phyloP scores from a whole-genome alignment of 164 flowering plant genomes.

The Cinnamomum micranthum region DNA sequence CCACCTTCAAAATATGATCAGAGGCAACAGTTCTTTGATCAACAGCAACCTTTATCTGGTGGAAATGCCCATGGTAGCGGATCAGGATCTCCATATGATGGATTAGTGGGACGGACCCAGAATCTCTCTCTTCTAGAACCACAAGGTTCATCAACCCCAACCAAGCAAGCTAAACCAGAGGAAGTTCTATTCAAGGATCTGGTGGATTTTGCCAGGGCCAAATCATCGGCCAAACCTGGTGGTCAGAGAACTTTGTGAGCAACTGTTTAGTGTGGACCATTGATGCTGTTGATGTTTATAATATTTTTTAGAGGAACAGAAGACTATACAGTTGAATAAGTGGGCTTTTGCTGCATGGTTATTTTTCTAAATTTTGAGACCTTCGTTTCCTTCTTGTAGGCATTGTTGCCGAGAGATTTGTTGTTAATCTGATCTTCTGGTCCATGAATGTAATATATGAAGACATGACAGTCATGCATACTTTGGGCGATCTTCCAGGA shows the following conservation, averaged over 20 bases:
- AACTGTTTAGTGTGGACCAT: slow-evolving; percentile 11
- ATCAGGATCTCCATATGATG: slow-evolving; percentile 57
- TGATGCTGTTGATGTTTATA: slow-evolving; percentile 2
- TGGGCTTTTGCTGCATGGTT: not conserved
- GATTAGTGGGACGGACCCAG: slow-evolving; percentile 58
- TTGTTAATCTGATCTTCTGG: not conserved
- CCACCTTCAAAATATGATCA: slow-evolving; percentile 79
- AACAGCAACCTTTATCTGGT: slow-evolving; percentile 26
- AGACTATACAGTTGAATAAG: not conserved
- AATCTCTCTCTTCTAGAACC: slow-evolving; percentile 45
- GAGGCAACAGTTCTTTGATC: slow-evolving; percentile 75
- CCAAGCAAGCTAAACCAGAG: slow-evolving; percentile 53
- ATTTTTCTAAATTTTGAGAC: not conserved
- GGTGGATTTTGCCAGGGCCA: slow-evolving; percentile 90
- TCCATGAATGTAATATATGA: not conserved
- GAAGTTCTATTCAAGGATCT: slow-evolving; percentile 74
- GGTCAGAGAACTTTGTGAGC: slow-evolving; percentile 38
- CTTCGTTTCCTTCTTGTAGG: not conserved
- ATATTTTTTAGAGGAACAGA: not conserved
- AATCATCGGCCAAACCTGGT: slow-evolving; percentile 56
- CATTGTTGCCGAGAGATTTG: not conserved
- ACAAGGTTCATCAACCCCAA: slow-evolving; percentile 34
- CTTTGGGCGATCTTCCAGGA: no score
- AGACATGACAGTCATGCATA: no score
- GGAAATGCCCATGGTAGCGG: slow-evolving; percentile 33